Evolutionary conservation across 2,329 filamentous ascomycete species (phyloP).

Genomic region (Apiospora marii): DNA sequence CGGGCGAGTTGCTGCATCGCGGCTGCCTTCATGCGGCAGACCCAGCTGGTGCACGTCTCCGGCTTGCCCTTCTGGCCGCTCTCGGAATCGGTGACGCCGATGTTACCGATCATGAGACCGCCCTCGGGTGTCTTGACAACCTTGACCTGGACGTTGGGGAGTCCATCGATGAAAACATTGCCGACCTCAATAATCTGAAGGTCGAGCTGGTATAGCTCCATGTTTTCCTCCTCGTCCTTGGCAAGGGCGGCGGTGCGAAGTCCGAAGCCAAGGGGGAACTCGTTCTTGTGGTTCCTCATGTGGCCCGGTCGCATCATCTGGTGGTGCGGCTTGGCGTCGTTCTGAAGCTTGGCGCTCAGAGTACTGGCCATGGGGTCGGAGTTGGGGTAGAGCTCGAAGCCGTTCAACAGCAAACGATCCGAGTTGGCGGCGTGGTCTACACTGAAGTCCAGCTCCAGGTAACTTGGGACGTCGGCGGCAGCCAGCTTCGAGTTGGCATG

Average conservation of each 20-base stretch:
- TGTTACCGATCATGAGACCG: slow-evolving; percentile 61
- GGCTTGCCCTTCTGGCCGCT: slow-evolving; percentile 37
- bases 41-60: slow-evolving; percentile 47
- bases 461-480: slow-evolving; percentile 46
- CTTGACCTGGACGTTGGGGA: slow-evolving; percentile 65
- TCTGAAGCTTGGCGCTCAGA: slow-evolving; percentile 55
- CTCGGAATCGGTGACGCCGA: slow-evolving; percentile 48
- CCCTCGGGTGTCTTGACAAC: slow-evolving; percentile 66
- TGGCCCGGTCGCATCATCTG: slow-evolving; percentile 31
- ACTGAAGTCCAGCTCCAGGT: slow-evolving; percentile 62
- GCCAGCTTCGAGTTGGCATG: slow-evolving; percentile 25
- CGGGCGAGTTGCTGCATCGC: slow-evolving; percentile 52
- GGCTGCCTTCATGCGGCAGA: slow-evolving; percentile 63
- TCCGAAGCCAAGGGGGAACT: slow-evolving; percentile 55
- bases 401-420: slow-evolving; percentile 64
- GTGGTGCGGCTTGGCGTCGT: slow-evolving; percentile 38
- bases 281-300: slow-evolving; percentile 38
- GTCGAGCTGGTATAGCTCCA: slow-evolving; percentile 62
- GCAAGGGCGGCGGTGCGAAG: slow-evolving; percentile 52
- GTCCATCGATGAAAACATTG: slow-evolving; percentile 59
- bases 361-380: slow-evolving; percentile 53
- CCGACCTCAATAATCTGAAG: slow-evolving; percentile 69
- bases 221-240: slow-evolving; percentile 57
- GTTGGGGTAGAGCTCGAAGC: slow-evolving; percentile 65
- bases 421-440: slow-evolving; percentile 54